Evolutionary conservation across 2,329 filamentous ascomycete genomes (phyloP), one percentile per base, ranked within the genome.

Genomic region (Coleophoma crateriformis): DNA sequence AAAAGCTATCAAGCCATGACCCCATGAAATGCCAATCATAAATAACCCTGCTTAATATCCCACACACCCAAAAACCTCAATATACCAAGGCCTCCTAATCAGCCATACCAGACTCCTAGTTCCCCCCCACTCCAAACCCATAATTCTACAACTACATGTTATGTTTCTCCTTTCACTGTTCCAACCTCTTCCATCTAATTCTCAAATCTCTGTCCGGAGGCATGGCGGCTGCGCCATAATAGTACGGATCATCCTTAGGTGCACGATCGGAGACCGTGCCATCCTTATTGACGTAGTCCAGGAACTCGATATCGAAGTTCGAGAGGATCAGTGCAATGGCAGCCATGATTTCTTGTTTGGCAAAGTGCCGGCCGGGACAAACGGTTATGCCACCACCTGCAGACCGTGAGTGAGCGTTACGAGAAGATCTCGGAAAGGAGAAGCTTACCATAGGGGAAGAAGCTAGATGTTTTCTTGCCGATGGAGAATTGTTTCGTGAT

Each of bases 281-380:
- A 19, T 48, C 40, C 27, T 22, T 33, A 19, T 48, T 27, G 7
- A 48, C 46, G 42, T 42, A 48, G 15, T 17, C 40, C 15, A 48
- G 38, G 35, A 42, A n/a, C 22, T 48, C 46, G 41, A 49, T 20
- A 13, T 49, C 47, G 15, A 49, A 49, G n/a, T 33, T 45, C 20
- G 42, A 42, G 15, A 49, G 22, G 3, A 49, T 17, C 17, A 37
- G 32, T 4, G 47, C 47, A 15, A 49, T 39, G 22, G 27, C 27
- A 15, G 47, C 47, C 45, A 49, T 46, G 15, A 49, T 38, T 41
- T 49, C 47, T 39, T 49, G 47, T 15, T 49, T 49, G 15, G 47
- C 47, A 27, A 49, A 49, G 12, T 46, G 19, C 33, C 47, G 17
- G 10, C 47, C 47, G 17, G 47, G 47, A 32, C 47, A 49, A 19